Evolutionary conservation across 2,329 filamentous ascomycete genomes (phyloP).

Genomic region (Aureobasidium pullulans): DNA sequence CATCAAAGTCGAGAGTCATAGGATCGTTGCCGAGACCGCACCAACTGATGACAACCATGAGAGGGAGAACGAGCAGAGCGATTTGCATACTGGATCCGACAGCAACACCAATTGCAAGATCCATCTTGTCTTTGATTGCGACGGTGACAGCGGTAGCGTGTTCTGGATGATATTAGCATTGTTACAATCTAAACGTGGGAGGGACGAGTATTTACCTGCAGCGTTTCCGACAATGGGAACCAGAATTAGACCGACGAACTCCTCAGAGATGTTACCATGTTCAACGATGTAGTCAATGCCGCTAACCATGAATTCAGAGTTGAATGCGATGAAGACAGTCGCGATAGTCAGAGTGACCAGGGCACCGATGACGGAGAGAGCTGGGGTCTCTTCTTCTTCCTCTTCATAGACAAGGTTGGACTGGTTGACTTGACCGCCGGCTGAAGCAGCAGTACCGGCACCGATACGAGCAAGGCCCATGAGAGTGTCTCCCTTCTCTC

Average conservation of each 20-base stretch:
- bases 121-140: conserved; percentile 61
- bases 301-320: conserved; percentile 59
- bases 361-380: conserved; percentile 65
- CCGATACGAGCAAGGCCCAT: conserved; percentile 48
- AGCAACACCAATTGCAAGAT: conserved; percentile 58
- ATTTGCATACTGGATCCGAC: conserved; percentile 62
- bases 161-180: conserved; percentile 29
- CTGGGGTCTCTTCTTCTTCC: conserved; percentile 62
- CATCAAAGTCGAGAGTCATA: conserved; percentile 77
- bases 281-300: conserved; percentile 50
- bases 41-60: conserved; percentile 57
- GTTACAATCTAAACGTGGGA: background rate
- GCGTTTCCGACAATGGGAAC: conserved; percentile 59
- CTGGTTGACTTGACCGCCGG: conserved; percentile 44
- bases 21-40: conserved; percentile 43
- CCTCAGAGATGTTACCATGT: conserved; percentile 43
- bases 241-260: conserved; percentile 57
- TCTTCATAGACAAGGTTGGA: conserved; percentile 39
- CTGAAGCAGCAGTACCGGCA: conserved; percentile 42
- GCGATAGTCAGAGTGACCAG: conserved; percentile 62
- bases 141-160: conserved; percentile 57
- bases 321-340: conserved; percentile 73
- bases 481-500: conserved; percentile 43
- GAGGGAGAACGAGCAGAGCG: conserved; percentile 53
- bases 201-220: background rate